Conservation (phyloP, 2,329 filamentous ascomycete genomes). For the Cladophialophora chaetospira region DNA sequence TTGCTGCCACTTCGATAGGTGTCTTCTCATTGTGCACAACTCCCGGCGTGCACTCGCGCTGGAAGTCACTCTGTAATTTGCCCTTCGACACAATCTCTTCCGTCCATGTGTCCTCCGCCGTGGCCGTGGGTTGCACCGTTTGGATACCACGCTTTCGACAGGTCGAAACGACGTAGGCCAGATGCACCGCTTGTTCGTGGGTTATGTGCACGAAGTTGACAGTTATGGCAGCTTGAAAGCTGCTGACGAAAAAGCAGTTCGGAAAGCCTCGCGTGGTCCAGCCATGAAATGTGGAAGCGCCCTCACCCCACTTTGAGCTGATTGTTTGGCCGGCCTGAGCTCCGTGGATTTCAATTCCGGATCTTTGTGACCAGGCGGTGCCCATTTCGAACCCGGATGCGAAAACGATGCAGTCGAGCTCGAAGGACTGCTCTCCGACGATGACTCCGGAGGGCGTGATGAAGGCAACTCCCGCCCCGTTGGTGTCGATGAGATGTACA, state of each 20-base stretch:
- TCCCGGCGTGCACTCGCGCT: conserved; percentile 24
- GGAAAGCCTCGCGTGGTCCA: conserved; percentile 24
- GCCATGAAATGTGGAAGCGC: conserved; percentile 24
- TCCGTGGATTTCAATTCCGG: conserved; percentile 35
- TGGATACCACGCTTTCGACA: conserved; percentile 14
- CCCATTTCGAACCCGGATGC: conserved; percentile 47
- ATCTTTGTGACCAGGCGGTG: conserved; percentile 15
- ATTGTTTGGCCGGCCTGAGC: conserved; percentile 32
- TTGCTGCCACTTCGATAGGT: neutral
- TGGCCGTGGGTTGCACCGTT: conserved; percentile 22
- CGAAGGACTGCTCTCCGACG: conserved; percentile 51
- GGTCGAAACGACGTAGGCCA: conserved; percentile 25
- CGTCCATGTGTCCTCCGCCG: conserved; percentile 27
- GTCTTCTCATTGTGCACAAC: conserved; percentile 28
- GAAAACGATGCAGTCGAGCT: conserved; percentile 51
- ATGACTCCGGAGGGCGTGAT: conserved; percentile 53
- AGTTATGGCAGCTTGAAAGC: conserved; percentile 24
- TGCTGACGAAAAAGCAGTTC: conserved; percentile 26
- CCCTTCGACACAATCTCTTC: conserved; percentile 18
- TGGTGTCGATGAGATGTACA: conserved; percentile 63
- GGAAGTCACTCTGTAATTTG: conserved; percentile 12
- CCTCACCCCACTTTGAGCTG: conserved; percentile 33
- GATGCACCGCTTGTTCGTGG: conserved; percentile 23
- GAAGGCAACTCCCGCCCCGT: conserved; percentile 54
- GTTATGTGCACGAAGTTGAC: conserved; percentile 28